A percentile compares a stretch with the other conserved stretches of the same genome.
These are phyloP conservation scores for Trichoderma virens DNA, from an alignment of 495 filamentous ascomycete genomes.

Conservation along the genomic window DNA sequence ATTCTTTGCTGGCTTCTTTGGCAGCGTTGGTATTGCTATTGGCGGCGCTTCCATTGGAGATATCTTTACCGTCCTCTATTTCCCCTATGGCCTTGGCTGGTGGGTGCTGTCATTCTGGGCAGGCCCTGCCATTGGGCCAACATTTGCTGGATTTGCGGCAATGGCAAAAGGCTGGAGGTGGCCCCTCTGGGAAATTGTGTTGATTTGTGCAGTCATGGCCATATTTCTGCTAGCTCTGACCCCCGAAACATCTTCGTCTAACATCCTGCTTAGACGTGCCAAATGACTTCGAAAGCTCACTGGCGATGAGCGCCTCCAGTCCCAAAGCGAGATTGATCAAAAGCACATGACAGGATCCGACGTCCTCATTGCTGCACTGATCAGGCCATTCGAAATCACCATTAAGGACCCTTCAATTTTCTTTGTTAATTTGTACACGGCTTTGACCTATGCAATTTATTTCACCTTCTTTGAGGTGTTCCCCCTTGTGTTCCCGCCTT, in stretches of 20 bases:
- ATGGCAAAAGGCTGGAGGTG: constrained; percentile 1
- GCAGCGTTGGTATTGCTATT: neutral
- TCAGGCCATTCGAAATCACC: neutral
- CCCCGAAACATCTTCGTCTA: neutral
- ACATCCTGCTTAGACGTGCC: neutral
- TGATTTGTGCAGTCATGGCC: constrained; percentile 1
- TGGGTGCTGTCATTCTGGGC: constrained; percentile 4
- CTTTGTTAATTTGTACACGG: neutral
- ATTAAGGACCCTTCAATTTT: neutral
- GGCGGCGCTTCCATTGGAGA: neutral
- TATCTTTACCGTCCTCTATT: neutral
- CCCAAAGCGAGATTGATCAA: neutral
- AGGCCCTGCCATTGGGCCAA: neutral
- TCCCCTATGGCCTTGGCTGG: constrained; percentile 5
- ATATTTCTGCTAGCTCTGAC: neutral
- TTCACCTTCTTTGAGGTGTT: neutral
- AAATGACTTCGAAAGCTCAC: constrained; percentile 1
- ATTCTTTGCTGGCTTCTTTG: constrained; percentile 6
- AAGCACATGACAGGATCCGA: neutral
- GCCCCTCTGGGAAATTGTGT: neutral
- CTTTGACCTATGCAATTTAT: neutral
- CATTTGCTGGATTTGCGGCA: neutral
- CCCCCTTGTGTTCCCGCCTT: neutral
- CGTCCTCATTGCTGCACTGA: neutral
- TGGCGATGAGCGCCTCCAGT: neutral